Evolutionary conservation across 805 yeast genomes (phyloP).

Genomic region (Starmerella potacharoeniae): DNA sequence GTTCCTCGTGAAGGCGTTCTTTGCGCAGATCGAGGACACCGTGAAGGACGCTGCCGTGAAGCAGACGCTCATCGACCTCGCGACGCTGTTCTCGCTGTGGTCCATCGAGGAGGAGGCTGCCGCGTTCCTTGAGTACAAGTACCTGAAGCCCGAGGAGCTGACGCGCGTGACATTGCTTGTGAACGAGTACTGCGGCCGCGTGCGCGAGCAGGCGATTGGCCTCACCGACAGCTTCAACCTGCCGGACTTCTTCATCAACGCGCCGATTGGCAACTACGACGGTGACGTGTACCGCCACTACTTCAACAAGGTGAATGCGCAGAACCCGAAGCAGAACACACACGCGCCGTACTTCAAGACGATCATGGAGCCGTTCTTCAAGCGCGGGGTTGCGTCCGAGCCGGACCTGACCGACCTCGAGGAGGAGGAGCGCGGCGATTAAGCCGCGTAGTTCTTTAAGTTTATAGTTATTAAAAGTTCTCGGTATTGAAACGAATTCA

Average conservation of each 20-base stretch:
- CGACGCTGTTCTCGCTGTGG: conserved; percentile 41
- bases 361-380: conserved; percentile 26
- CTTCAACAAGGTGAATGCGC: conserved; percentile 47
- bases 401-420: conserved; percentile 15
- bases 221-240: conserved; percentile 72
- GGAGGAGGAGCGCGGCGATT: conserved; percentile 16
- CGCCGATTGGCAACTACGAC: conserved; percentile 65
- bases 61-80: conserved; percentile 16
- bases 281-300: conserved; percentile 77
- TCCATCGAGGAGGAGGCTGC: conserved; percentile 61
- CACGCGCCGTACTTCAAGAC: conserved; percentile 46
- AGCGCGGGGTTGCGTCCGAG: conserved; percentile 17
- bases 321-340: conserved; percentile 32
- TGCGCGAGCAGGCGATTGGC: conserved; percentile 59
- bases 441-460: not conserved
- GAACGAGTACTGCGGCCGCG: conserved; percentile 36
- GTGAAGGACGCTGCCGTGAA: conserved; percentile 14
- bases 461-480: not conserved
- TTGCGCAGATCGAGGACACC: conserved; percentile 9
- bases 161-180: conserved; percentile 34
- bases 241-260: conserved; percentile 65
- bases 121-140: conserved; percentile 51
- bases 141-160: conserved; percentile 40
- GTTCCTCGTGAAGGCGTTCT: conserved; percentile 30
- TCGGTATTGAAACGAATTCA: too few species aligned